Evolutionary conservation across 2,329 filamentous ascomycete genomes (phyloP).

Genomic region (Sclerotiophoma versabilis): DNA sequence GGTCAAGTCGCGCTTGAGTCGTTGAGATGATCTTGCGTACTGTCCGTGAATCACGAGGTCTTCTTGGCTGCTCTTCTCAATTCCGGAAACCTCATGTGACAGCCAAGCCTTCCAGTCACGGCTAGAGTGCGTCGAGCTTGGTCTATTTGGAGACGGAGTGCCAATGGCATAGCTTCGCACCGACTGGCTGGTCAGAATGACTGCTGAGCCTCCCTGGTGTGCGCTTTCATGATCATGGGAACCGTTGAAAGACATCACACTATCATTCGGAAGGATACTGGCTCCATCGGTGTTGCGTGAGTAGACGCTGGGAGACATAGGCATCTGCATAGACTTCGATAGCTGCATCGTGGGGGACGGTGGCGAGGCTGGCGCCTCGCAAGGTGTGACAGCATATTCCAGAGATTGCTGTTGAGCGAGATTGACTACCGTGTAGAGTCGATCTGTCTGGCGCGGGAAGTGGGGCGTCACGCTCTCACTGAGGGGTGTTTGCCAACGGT

Average conservation of each 20-base stretch:
- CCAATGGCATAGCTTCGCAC: slow-evolving; percentile 53
- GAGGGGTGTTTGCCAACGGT: slow-evolving; percentile 53
- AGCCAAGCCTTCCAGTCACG: slow-evolving; percentile 58
- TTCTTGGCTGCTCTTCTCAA: slow-evolving; percentile 39
- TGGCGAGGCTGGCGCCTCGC: slow-evolving; percentile 2
- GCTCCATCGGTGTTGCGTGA: slow-evolving; percentile 52
- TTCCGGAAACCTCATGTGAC: slow-evolving; percentile 52
- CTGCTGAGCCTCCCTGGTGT: slow-evolving; percentile 45
- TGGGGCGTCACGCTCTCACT: slow-evolving; percentile 42
- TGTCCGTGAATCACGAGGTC: slow-evolving; percentile 37
- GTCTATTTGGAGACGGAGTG: slow-evolving; percentile 35
- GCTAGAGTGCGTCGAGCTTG: slow-evolving; percentile 43
- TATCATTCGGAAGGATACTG: slow-evolving; percentile 47
- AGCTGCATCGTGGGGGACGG: slow-evolving; percentile 15
- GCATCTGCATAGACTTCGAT: slow-evolving; percentile 26
- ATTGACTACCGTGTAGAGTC: slow-evolving; percentile 24
- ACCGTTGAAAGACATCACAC: slow-evolving; percentile 37
- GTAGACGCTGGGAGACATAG: slow-evolving; percentile 57
- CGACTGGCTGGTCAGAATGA: slow-evolving; percentile 54
- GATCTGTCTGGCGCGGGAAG: slow-evolving; percentile 38
- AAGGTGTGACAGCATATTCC: background rate
- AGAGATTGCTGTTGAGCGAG: slow-evolving; percentile 2
- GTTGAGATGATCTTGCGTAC: slow-evolving; percentile 21
- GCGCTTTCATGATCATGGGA: slow-evolving; percentile 8
- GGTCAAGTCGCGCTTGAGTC: slow-evolving; percentile 28